Conservation (phyloP, 768 basidiomycete genomes). For the Heimioporus sp. region DNA sequence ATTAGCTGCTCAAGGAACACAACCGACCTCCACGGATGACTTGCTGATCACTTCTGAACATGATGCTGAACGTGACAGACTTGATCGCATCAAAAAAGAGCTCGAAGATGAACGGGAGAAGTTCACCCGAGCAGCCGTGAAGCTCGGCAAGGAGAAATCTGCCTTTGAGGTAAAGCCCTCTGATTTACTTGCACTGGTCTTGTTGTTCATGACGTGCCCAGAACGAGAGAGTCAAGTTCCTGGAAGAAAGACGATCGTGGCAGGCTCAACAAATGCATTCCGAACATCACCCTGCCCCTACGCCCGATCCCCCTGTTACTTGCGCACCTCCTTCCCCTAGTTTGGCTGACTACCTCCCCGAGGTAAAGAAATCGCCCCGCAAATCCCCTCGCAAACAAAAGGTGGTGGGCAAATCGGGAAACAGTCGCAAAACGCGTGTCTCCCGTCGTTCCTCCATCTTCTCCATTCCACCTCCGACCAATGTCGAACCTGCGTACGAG, state of each 20-base stretch:
- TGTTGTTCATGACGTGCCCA: constrained; percentile 25
- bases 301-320: constrained; percentile 23
- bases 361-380: constrained; percentile 40
- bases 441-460: constrained; percentile 46
- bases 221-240: constrained; percentile 59
- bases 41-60: constrained; percentile 49
- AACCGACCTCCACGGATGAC: constrained; percentile 38
- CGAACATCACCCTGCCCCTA: constrained; percentile 46
- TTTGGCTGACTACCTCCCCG: constrained; percentile 23
- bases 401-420: constrained; percentile 46
- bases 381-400: constrained; percentile 46
- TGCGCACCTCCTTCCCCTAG: constrained; percentile 14
- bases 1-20: constrained; percentile 42
- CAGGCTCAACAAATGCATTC: constrained; percentile 60
- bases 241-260: constrained; percentile 77
- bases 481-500: constrained; percentile 46
- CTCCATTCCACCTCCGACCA: constrained; percentile 34
- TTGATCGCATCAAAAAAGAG: constrained; percentile 51
- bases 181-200: not conserved
- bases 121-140: constrained; percentile 62
- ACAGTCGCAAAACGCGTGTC: constrained; percentile 42
- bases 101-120: constrained; percentile 65
- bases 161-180: constrained; percentile 55
- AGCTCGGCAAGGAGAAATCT: constrained; percentile 62
- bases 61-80: constrained; percentile 53